Evolutionary conservation across 345 rosid genomes (phyloP), one percentile per base, ranked within the genome.

Genomic region (Sonneratia caseolaris): DNA sequence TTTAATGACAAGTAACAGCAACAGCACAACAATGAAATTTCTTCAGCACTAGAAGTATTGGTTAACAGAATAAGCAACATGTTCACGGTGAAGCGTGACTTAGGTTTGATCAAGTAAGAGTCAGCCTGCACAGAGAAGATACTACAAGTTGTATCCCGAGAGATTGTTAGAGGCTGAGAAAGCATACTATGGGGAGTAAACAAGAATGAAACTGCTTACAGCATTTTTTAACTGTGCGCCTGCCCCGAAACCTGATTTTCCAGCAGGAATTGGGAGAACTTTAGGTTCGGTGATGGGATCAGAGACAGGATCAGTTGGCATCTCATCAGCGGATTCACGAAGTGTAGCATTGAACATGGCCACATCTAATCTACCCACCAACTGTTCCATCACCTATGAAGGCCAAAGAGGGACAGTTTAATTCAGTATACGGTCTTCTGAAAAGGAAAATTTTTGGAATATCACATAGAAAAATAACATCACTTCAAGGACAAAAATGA

Each of bases 311-410:
- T 94, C 98, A 7, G 98, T 90, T 14, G 96, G 98, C 95, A 94
- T 94, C 78, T 94, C 98, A n/a, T 84, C 92, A 22, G 81, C 87
- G 64, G 98, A 91, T 79, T 91, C 97, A 40, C 97, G 98, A 47
- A 91, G 97, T 76, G 91, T 87, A 62, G 98, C 98, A 22, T 94
- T 94, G 86, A 94, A 94, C 96, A 94, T 94, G 76, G 98, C 97
- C 74, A 89, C 91, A 75, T 94, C 98, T 70, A 94, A 77, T 77
- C 98, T 89, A 80, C 78, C 74, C 68, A 94, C 93, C 81, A 91
- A 77, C 82, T 91, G 97, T 83, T 90, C 90, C 97, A 94, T 91
- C 59, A 88, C 93, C 98, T 93, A 80, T 55, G 59, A 68, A 75
- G 47, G 15, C 61, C 66, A 35, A 62, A 22, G 21, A 57, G 9